These are phyloP conservation scores for Rhytidhysteron rufulum DNA, from an alignment of 2,329 filamentous ascomycete species.

Conservation along the genomic window DNA sequence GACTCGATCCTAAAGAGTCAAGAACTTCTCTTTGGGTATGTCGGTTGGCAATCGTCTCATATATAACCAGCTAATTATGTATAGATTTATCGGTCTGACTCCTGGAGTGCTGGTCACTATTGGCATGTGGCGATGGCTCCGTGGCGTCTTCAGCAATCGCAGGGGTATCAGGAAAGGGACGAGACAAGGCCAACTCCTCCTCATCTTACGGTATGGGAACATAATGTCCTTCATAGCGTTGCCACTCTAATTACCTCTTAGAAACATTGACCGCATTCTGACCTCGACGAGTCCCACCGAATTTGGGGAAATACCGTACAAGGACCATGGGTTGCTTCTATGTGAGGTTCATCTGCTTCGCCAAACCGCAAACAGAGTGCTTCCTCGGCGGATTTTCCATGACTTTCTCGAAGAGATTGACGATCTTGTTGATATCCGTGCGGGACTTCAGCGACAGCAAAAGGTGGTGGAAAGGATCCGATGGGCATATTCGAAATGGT, in stretches of 20 bases:
- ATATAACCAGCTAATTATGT: slow-evolving; percentile 8
- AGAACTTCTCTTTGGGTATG: slow-evolving; percentile 80
- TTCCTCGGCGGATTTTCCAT: slow-evolving; percentile 71
- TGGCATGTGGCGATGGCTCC: slow-evolving; percentile 68
- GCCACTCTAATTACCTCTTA: slow-evolving; percentile 15
- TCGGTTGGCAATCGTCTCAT: not conserved
- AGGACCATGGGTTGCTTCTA: slow-evolving; percentile 84
- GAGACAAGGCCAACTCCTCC: slow-evolving; percentile 66
- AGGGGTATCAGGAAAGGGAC: slow-evolving; percentile 63
- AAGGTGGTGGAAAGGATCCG: slow-evolving; percentile 77
- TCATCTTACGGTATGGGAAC: slow-evolving; percentile 61
- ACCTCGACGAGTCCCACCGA: slow-evolving; percentile 55
- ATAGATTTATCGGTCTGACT: slow-evolving; percentile 84
- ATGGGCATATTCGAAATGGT: slow-evolving; percentile 85
- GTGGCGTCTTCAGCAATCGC: slow-evolving; percentile 65
- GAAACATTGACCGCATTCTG: slow-evolving; percentile 73
- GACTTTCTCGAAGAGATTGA: slow-evolving; percentile 88
- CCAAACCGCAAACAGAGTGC: slow-evolving; percentile 60
- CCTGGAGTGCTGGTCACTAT: slow-evolving; percentile 87
- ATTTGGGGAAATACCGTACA: slow-evolving; percentile 77
- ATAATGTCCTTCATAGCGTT: not conserved
- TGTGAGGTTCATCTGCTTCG: slow-evolving; percentile 86
- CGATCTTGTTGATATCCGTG: slow-evolving; percentile 76
- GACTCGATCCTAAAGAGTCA: slow-evolving; percentile 93
- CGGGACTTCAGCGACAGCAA: slow-evolving; percentile 72